Evolutionary conservation across 257 asterid species (phyloP).

Genomic region (Solanum lignicaule): DNA sequence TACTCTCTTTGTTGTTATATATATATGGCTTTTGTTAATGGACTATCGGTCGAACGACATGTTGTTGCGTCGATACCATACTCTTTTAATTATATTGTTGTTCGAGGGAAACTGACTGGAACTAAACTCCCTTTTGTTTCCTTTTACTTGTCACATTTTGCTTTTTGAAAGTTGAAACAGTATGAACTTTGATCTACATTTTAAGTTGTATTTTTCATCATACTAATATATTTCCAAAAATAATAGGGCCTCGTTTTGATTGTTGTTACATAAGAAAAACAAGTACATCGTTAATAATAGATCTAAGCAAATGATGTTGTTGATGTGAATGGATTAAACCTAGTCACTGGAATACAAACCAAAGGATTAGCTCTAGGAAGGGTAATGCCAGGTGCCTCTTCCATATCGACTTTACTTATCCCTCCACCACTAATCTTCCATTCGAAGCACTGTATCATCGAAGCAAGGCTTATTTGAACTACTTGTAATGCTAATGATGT

Average conservation of each 20-base stretch:
- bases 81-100: neutral
- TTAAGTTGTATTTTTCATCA: neutral
- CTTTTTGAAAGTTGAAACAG: no score
- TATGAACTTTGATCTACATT: no score
- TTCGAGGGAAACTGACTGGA: neutral
- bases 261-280: neutral
- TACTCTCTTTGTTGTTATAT: neutral
- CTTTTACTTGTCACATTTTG: neutral
- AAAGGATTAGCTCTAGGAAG: constrained; percentile 58
- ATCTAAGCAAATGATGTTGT: neutral
- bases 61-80: neutral
- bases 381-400: constrained; percentile 50
- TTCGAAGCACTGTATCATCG: constrained; percentile 67
- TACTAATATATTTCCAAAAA: neutral
- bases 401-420: constrained; percentile 29
- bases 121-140: neutral
- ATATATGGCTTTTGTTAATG: neutral
- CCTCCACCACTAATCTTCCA: constrained; percentile 22
- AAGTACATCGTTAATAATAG: neutral
- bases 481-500: constrained; percentile 56
- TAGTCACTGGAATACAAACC: constrained; percentile 35
- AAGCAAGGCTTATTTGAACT: constrained; percentile 51
- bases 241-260: neutral
- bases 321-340: constrained; percentile 16
- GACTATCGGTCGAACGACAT: neutral